Conservation (phyloP, 1,139 yeast species). For the Zygosaccharomyces pseudobailii region DNA sequence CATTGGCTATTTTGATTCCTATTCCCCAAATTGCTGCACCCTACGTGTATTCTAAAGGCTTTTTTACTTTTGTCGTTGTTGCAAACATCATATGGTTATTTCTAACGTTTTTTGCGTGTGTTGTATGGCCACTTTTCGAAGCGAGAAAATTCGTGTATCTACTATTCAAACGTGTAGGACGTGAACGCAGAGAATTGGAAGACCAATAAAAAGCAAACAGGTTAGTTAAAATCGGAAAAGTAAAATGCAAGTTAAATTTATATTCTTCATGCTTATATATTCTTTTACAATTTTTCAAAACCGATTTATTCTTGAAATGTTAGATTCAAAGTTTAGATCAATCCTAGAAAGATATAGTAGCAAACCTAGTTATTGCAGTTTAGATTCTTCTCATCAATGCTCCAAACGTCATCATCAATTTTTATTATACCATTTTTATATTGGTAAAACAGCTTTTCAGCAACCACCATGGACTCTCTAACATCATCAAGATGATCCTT, state of each 20-base stretch:
- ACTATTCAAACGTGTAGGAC: background rate
- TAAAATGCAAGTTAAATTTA: no score
- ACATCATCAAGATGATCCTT: slow-evolving; percentile 23
- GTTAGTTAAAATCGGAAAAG: no score
- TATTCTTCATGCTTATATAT: no score
- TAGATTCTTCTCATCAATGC: background rate
- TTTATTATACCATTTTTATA: slow-evolving; percentile 13
- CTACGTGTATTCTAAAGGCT: slow-evolving; percentile 25
- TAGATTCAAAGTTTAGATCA: no score
- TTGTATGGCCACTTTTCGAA: slow-evolving; percentile 26
- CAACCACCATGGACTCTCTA: slow-evolving; percentile 19
- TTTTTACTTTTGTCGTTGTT: slow-evolving; percentile 27
- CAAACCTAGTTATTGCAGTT: background rate
- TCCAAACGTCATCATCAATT: background rate
- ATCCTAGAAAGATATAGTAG: no score
- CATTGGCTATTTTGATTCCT: slow-evolving; percentile 21
- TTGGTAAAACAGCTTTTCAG: slow-evolving; percentile 26
- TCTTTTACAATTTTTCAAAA: no score
- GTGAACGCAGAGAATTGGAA: background rate
- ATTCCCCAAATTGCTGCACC: slow-evolving; percentile 30
- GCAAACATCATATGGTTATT: slow-evolving; percentile 32
- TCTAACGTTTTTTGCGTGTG: slow-evolving; percentile 24
- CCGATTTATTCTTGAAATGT: no score
- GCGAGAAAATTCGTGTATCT: slow-evolving; percentile 6
- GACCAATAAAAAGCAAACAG: background rate